These are phyloP conservation scores for Microstegium vimineum DNA, from an alignment of 176 grass and related monocot species.

Conservation along the genomic window DNA sequence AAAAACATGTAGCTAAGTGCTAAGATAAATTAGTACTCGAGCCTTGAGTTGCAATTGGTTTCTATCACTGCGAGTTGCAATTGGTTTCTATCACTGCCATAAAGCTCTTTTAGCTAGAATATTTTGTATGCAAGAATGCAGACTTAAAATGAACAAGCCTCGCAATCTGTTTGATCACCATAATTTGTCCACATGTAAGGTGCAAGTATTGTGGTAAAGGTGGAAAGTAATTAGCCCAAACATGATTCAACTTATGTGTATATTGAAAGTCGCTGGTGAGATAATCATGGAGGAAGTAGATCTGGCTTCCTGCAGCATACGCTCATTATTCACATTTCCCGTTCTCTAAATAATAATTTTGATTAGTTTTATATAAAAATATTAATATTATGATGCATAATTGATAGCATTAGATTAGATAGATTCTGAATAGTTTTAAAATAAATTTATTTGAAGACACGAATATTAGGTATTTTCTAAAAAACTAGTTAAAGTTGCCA, in stretches of 20 bases:
- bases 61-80: neutral
- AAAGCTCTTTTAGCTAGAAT: neutral
- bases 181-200: neutral
- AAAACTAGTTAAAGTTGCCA: too few species aligned
- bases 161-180: neutral
- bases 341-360: too few species aligned
- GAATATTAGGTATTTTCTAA: too few species aligned
- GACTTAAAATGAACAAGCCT: neutral
- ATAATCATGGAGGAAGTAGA: slow-evolving; percentile 20
- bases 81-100: neutral
- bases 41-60: neutral
- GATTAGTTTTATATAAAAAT: too few species aligned
- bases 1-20: neutral
- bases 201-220: too few species aligned
- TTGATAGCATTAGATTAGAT: neutral
- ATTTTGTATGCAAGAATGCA: neutral
- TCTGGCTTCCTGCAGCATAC: slow-evolving; percentile 37
- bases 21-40: neutral
- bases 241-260: too few species aligned
- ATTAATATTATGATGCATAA: too few species aligned
- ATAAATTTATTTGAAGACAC: neutral
- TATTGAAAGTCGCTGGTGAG: slow-evolving; percentile 26
- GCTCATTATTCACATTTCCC: slow-evolving; percentile 12
- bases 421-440: neutral
- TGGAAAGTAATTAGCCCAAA: too few species aligned